A percentile compares a stretch with the other conserved stretches of the same genome.
Conservation (phyloP, 202 grass and related monocot genomes). For the Alloteropsis angusta region DNA sequence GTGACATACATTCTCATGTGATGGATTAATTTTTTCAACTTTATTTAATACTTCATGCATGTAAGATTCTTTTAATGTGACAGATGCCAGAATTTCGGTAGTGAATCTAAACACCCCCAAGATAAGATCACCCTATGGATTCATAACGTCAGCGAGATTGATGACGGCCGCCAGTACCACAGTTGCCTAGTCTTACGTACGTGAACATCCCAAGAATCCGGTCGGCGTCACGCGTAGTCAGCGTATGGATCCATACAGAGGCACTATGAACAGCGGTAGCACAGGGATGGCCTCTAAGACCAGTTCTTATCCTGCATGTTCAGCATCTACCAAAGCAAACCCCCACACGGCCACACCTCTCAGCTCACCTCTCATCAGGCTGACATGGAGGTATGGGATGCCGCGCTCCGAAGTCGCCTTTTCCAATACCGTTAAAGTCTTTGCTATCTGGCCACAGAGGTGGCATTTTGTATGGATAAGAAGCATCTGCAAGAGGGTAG, state of each 20-base stretch:
- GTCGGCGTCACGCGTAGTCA: too few species aligned
- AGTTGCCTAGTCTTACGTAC: too few species aligned
- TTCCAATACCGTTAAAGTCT: background rate
- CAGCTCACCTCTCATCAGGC: too few species aligned
- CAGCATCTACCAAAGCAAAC: slow-evolving; percentile 33
- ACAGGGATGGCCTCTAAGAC: background rate
- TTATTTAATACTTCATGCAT: too few species aligned
- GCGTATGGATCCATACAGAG: too few species aligned
- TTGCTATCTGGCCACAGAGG: background rate
- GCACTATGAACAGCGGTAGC: background rate
- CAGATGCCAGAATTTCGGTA: too few species aligned
- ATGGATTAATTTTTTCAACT: too few species aligned
- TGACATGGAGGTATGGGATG: slow-evolving; percentile 27
- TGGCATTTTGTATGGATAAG: slow-evolving; percentile 38
- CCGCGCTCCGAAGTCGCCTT: slow-evolving; percentile 38
- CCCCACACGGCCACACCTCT: too few species aligned
- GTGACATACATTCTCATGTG: too few species aligned
- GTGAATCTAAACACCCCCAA: too few species aligned
- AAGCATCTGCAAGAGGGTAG: slow-evolving; percentile 34
- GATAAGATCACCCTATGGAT: background rate
- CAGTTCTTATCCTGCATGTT: slow-evolving; percentile 29
- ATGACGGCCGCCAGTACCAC: background rate
- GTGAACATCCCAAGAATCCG: too few species aligned
- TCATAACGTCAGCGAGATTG: background rate
- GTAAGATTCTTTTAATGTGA: too few species aligned